Base-by-base conservation (phyloP, 805 yeast genomes). In the Barnettozyma botsteinii region DNA sequence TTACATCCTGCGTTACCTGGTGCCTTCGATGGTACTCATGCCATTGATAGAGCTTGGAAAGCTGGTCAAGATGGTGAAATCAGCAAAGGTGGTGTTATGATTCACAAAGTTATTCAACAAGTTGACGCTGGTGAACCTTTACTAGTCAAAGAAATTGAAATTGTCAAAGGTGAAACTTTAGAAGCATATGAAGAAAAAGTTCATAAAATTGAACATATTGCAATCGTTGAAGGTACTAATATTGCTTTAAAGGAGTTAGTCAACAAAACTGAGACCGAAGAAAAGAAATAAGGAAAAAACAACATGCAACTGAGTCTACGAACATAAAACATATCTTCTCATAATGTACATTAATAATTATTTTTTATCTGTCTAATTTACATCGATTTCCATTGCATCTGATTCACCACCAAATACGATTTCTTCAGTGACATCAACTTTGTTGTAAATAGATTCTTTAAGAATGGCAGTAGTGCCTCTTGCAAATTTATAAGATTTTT, bases 1-100 rank as follows among this genome's bases (percentile, higher is more conserved):
- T 67, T 93, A 45, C 98, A 93, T 60, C 98, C 98, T 5, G 98
- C 98, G 1, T 75, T 93, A 44, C 98, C 98, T 1, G 96, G 96
- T 21, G 88, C 88, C 5, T 93, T 91, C 67, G 98, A 91, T 43
- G 98, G 98, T 5, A 91, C 95, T 10, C 88, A 86, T 64, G 98
- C 98, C 10, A 93, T 93, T 44, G 96, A 93, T 53, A 71, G 98
- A 55, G 95, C 97, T 1, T 93, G 94, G 91, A 70, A 87, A 53
- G 95, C 94, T 11, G 96, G 96, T 28, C 96, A 89, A 56, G 77
- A 77, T 21, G 96, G 96, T 8, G 73, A 77, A 49, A 76, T 80
- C 38, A 51, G 71, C 8, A 75, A 73, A 48, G 96, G 94, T 13
- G 98, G 98, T 2, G 85, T 93, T 38, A 93, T 93, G 98, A 85